A percentile compares a stretch with the other conserved stretches of the same genome.
Conservation (phyloP, 2,329 filamentous ascomycete species). For the Penicillium palitans region DNA sequence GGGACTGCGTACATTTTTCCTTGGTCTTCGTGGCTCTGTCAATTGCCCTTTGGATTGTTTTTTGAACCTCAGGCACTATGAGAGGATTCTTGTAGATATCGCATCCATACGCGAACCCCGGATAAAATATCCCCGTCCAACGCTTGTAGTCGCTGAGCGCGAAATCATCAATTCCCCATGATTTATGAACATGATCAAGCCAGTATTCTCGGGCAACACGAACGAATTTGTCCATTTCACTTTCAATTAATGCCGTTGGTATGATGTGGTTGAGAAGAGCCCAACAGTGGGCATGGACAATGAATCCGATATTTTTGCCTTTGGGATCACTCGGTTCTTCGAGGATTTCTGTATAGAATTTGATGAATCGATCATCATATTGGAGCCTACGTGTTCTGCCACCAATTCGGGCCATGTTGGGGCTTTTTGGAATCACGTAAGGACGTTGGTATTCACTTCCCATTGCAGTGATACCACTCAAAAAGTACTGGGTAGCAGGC, state of each 20-base stretch:
- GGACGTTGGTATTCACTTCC: not conserved
- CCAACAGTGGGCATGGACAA: constrained; percentile 17
- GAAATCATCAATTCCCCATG: not conserved
- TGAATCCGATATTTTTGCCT: constrained; percentile 4
- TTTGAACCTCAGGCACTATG: not conserved
- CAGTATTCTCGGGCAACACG: constrained; percentile 6
- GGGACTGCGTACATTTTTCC: no score
- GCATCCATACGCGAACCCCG: not conserved
- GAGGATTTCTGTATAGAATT: not conserved
- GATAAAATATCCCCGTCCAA: no score
- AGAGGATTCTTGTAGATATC: constrained; percentile 7
- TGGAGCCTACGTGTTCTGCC: not conserved
- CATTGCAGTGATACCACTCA: constrained; percentile 6
- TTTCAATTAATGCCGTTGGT: not conserved
- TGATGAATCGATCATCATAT: not conserved
- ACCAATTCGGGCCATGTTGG: constrained; percentile 6
- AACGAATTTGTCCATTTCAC: not conserved
- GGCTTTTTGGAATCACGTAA: not conserved
- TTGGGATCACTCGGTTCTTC: not conserved
- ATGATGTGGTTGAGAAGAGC: not conserved
- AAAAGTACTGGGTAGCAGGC: not conserved
- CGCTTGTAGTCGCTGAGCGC: no score
- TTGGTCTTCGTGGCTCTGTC: not conserved
- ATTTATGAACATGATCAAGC: not conserved
- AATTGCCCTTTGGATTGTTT: not conserved